Percentiles rank a stretch among this genome's conserved stretches.
Conservation (phyloP, 1,284 basidiomycete genomes). For the Mycena citricolor region DNA sequence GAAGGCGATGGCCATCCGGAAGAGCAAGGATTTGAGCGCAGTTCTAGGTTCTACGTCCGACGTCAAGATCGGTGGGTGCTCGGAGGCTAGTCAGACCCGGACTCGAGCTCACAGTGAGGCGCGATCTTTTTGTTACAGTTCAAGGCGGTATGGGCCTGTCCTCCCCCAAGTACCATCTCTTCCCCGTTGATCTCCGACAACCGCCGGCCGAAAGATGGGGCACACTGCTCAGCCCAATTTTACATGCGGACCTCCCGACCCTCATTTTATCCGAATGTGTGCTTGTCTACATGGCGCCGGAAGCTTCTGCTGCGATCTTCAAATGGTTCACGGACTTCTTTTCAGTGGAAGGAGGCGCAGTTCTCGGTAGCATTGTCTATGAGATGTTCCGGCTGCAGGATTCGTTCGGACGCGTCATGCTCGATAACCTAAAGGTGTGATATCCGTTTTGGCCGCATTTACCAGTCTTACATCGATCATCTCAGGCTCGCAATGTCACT, state of each 20-base stretch:
- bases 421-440: conserved; percentile 74
- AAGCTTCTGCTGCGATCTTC: conserved; percentile 60
- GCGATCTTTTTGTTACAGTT: conserved; percentile 35
- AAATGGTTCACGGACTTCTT: conserved; percentile 74
- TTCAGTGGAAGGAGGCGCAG: conserved; percentile 19
- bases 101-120: conserved; percentile 1
- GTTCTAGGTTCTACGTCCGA: conserved; percentile 50
- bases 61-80: conserved; percentile 42
- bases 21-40: conserved; percentile 59
- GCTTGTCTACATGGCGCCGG: conserved; percentile 81
- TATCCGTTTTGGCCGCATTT: conserved; percentile 1
- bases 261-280: conserved; percentile 91
- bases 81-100: background rate
- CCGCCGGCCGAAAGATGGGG: conserved; percentile 45
- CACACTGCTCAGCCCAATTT: conserved; percentile 35
- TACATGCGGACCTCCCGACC: conserved; percentile 73
- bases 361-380: conserved; percentile 69
- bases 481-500: conserved; percentile 68
- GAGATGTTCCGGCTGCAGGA: conserved; percentile 90
- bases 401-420: conserved; percentile 86
- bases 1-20: conserved; percentile 83
- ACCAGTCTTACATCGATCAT: conserved; percentile 3
- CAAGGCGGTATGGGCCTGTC: conserved; percentile 71
- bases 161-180: conserved; percentile 68
- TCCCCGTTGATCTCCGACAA: conserved; percentile 73